Base-by-base conservation (phyloP, 768 basidiomycete genomes). In the Coprinellus micaceus region DNA sequence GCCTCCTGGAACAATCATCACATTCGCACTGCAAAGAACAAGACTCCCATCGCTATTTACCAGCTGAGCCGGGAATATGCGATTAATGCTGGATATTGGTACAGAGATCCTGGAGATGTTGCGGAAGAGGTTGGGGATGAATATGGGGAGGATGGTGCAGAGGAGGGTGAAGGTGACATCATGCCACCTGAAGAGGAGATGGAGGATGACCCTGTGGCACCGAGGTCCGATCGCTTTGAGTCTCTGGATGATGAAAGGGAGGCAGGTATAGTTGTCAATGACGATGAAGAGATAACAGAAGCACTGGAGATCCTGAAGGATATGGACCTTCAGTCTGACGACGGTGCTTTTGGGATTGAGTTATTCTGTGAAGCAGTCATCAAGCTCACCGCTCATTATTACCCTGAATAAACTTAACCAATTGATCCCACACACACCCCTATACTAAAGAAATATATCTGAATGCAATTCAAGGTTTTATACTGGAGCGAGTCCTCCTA, bases 1-100 rank as follows among this genome's bases (percentile, higher is more conserved):
- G 12, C 51, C 2, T 66, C 66, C 0, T 69, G 66, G 69, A 69
- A 71, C 46, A 41, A 56, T 15, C 69, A 71, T 59, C 51, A 57
- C 15, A 28, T 71, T 1, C 59, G 67, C 0, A 68, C 68, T 1
- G 67, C 52, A 9, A 30, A 45, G 3, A 52, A 67, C 52, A 54
- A 51, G 25, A 60, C 62, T 0, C 68, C 67, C 0, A 33, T 61
- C 1, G 62, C 67, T 0, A 55, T 70, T 1, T 70, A 58, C 36
- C 59, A 67, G 51, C 60, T 69, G n/a, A 67, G 65, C 39, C 56
- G 62, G 13, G 52, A 62, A 40, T 19, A 60, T 4, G 66, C 66
- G 1, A 65, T 67, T 26, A 58, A 45, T 54, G 45, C 59, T 30
- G 67, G 67, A 0, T 67, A 66, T 46, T 68, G 67, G 67, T 56